These are phyloP conservation scores for Plasmodium chabaudi DNA, from an alignment of 169 alveolate species.

Conservation along the genomic window DNA sequence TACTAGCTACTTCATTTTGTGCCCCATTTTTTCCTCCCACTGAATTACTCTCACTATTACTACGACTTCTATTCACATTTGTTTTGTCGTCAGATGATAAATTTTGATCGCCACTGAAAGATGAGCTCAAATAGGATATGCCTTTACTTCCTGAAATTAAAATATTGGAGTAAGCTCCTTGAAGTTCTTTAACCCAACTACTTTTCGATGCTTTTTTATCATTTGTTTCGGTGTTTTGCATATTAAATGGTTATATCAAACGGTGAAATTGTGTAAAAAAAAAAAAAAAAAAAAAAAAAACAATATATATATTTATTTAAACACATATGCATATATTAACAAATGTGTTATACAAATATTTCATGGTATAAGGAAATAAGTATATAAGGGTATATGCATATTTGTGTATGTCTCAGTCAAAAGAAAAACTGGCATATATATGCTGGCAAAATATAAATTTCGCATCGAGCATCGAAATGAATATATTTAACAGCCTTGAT, in stretches of 20 bases:
- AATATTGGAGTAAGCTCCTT: constrained; percentile 11
- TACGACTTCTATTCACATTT: neutral
- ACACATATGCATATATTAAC: neutral
- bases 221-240: constrained; percentile 8
- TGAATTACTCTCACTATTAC: neutral
- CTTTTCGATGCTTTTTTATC: constrained; percentile 7
- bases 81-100: neutral
- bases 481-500: too few species aligned
- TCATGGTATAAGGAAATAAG: too few species aligned
- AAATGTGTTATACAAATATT: neutral
- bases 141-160: constrained; percentile 4
- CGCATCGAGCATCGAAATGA: too few species aligned
- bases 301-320: neutral
- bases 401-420: too few species aligned
- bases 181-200: constrained; percentile 11
- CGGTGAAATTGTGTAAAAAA: neutral
- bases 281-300: neutral
- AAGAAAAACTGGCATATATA: too few species aligned
- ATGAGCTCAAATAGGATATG: neutral
- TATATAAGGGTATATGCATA: too few species aligned
- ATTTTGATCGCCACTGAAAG: neutral
- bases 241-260: neutral
- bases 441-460: too few species aligned
- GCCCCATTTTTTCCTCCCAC: neutral
- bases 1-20: neutral